Base-by-base conservation (phyloP, 331 rosid genomes). In the Acacia concinna region DNA sequence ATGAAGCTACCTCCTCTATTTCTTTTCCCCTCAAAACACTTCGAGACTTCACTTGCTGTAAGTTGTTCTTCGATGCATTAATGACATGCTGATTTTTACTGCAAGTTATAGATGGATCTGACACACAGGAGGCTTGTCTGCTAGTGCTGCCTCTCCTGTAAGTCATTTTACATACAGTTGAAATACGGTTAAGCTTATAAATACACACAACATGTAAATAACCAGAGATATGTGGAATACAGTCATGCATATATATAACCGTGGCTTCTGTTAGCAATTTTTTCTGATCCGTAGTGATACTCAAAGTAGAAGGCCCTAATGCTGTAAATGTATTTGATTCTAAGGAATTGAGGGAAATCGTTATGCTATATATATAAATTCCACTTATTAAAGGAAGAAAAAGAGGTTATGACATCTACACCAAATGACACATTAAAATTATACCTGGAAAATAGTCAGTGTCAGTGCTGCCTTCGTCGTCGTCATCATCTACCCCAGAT, bases 1-100 rank as follows among this genome's bases (percentile, higher is more conserved):
- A 74, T 17, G 81, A 78, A 34, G 74, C 83, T 8, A 70, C 77
- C 14, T 83, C 86, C 15, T 83, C 86, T 11, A 73, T 62, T 34
- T 83, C 83, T 5, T 73, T 83, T 23, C 71, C 82, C 20, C 67
- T 79, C 23, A 52, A 18, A 3, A 60, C 76, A 28, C 86, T 57
- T 46, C 67, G 81, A 44, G 80, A 64, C 65, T 66, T 78, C 32
- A 68, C 65, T 57, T 74, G 86, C 68, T 68, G 83, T 38, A 79
- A 72, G 14, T 78, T 73, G 81, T 68, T 74, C 59, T 49, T 74
- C 76, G 78, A 68, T 23, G 37, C 69, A 73, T 56, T 67, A 31
- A 83, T 41, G 0, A 74, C 77, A 25, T 83, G 78, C 68, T 83
- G n/a, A 14, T 15, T 15, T 49, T 4, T 13, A 9, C 14, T 25